Conservation (phyloP, 768 basidiomycete species). For the Hortiboletus campestris region DNA sequence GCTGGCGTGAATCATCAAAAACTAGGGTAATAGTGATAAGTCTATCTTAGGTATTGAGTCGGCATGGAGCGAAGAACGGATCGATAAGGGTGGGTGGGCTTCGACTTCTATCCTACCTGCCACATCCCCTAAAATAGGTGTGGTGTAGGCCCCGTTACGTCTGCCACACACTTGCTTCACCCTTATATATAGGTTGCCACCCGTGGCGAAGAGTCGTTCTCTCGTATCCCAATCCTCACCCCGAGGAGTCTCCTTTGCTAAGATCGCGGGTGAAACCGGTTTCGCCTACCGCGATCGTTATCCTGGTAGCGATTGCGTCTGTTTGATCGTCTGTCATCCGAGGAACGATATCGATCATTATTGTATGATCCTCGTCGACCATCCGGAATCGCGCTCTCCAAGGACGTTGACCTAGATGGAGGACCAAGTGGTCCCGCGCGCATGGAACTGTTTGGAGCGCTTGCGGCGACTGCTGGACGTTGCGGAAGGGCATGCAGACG, state of each 20-base stretch:
- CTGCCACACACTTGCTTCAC: background rate
- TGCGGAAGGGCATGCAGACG: constrained; percentile 15
- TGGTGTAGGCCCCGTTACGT: background rate
- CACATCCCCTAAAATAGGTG: background rate
- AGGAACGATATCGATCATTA: constrained; percentile 10
- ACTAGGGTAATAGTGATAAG: background rate
- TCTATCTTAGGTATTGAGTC: background rate
- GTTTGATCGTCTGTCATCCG: constrained; percentile 19
- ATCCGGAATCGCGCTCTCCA: constrained; percentile 12
- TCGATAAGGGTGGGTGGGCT: background rate
- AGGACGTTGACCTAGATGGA: constrained; percentile 18
- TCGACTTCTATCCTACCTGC: background rate
- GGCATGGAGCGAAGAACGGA: background rate
- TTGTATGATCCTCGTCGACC: constrained; percentile 20
- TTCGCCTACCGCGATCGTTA: constrained; percentile 5
- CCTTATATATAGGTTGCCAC: background rate
- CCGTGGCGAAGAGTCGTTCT: background rate
- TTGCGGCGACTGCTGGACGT: constrained; percentile 6
- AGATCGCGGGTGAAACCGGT: constrained; percentile 6
- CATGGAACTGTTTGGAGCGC: constrained; percentile 2
- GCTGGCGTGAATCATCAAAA: constrained; percentile 3
- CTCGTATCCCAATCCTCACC: background rate
- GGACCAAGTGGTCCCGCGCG: constrained; percentile 21
- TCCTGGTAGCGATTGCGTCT: constrained; percentile 11
- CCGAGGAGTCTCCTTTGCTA: background rate